Evolutionary conservation across 345 rosid genomes (phyloP).

Genomic region (Gossypium rotundifolium): DNA sequence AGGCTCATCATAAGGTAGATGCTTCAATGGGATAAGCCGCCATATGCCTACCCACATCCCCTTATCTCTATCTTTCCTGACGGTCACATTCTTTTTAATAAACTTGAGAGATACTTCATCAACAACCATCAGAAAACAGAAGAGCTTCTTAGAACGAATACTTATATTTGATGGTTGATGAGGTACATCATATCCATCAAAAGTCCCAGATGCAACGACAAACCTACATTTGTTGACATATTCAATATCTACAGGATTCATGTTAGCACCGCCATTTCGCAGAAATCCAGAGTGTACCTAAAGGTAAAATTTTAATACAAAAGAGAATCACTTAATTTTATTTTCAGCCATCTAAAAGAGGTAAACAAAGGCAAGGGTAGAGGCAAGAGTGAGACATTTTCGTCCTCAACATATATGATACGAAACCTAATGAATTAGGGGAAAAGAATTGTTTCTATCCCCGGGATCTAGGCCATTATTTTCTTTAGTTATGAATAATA

Average conservation of each 20-base stretch:
- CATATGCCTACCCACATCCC: conserved; percentile 93
- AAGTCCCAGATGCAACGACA: conserved; percentile 92
- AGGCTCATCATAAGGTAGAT: conserved; percentile 91
- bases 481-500: not conserved
- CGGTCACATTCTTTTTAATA: conserved; percentile 55
- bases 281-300: conserved; percentile 93
- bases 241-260: conserved; percentile 54
- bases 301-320: conserved; percentile 11
- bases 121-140: conserved; percentile 89
- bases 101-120: conserved; percentile 73
- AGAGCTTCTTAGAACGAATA: conserved; percentile 61
- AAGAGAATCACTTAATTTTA: conserved; percentile 3
- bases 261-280: conserved; percentile 78
- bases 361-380: not conserved
- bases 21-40: conserved; percentile 80
- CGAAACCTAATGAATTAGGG: not conserved
- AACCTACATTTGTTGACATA: conserved; percentile 73
- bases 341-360: conserved; percentile 36
- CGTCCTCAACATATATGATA: not conserved
- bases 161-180: conserved; percentile 88
- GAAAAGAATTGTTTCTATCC: not conserved
- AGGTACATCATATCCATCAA: conserved; percentile 87
- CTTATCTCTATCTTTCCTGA: conserved; percentile 55
- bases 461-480: not conserved
- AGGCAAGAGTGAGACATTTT: not conserved